Evolutionary conservation across 805 yeast species (phyloP).

Genomic region (Candida oleophila): DNA sequence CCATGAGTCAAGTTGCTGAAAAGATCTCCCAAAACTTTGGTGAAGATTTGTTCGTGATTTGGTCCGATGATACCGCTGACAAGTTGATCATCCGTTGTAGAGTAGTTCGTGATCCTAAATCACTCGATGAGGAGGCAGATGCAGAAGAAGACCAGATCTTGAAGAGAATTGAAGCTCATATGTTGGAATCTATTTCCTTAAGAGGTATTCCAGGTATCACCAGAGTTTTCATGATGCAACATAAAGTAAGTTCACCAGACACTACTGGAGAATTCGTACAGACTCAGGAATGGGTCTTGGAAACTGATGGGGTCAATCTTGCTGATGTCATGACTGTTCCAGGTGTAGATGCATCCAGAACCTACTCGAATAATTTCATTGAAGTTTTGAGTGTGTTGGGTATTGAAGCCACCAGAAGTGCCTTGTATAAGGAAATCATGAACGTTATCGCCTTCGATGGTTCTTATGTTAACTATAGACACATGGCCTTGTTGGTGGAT

Average conservation of each 20-base stretch:
- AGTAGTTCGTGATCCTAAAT: constrained; percentile 94
- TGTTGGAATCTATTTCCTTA: constrained; percentile 90
- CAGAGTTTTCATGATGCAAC: constrained; percentile 88
- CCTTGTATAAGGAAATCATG: constrained; percentile 88
- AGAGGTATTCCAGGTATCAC: constrained; percentile 95
- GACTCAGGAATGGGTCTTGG: constrained; percentile 96
- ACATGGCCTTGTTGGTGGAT: constrained; percentile 95
- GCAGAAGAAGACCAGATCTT: constrained; percentile 96
- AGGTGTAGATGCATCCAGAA: constrained; percentile 88
- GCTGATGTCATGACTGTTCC: constrained; percentile 93
- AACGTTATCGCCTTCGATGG: constrained; percentile 99
- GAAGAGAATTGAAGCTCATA: constrained; percentile 91
- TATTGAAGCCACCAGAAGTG: constrained; percentile 96
- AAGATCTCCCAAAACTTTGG: constrained; percentile 90
- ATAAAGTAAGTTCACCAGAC: constrained; percentile 69
- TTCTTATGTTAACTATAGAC: constrained; percentile 98
- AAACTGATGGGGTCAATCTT: constrained; percentile 96
- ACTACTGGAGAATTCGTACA: constrained; percentile 84
- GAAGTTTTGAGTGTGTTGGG: constrained; percentile 94
- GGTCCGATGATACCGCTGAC: constrained; percentile 99
- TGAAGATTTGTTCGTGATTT: constrained; percentile 92
- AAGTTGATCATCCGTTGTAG: constrained; percentile 96
- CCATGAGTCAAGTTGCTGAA: constrained; percentile 98
- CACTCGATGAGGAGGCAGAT: constrained; percentile 88
- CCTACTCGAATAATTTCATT: constrained; percentile 95